Evolutionary conservation across 2,329 filamentous ascomycete species (phyloP).

Genomic region (Diaporthe sp.): DNA sequence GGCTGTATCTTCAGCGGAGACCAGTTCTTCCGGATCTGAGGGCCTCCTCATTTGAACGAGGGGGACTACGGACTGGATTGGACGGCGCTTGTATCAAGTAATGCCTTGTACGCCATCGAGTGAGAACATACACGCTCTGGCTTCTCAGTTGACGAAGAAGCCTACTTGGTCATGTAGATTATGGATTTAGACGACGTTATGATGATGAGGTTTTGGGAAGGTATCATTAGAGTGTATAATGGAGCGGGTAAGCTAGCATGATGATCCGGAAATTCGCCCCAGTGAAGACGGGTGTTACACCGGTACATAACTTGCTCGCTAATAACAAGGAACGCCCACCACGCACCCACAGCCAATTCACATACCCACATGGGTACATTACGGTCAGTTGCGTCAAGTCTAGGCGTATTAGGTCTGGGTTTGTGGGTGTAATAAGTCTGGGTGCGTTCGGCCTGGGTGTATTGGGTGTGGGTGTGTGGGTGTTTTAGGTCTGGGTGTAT

Average conservation of each 20-base stretch:
- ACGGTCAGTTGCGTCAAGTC: too few species aligned
- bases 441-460: too few species aligned
- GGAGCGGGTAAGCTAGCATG: not conserved
- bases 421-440: too few species aligned
- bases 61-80: not conserved
- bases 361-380: too few species aligned
- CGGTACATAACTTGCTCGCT: too few species aligned
- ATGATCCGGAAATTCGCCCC: too few species aligned
- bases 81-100: not conserved
- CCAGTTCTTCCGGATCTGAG: not conserved
- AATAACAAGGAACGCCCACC: too few species aligned
- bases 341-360: too few species aligned
- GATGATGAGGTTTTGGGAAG: conserved; percentile 4
- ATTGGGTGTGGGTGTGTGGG: too few species aligned
- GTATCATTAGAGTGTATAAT: conserved; percentile 8
- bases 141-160: not conserved
- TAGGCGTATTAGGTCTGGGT: too few species aligned
- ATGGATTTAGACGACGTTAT: conserved; percentile 1
- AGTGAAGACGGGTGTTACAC: too few species aligned
- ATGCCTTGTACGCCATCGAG: not conserved
- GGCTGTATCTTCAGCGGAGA: not conserved
- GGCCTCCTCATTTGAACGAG: not conserved
- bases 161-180: not conserved
- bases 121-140: not conserved
- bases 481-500: too few species aligned